Evolutionary conservation across 129 eudicot genomes (phyloP).

Genomic region (Lonicera japonica): DNA sequence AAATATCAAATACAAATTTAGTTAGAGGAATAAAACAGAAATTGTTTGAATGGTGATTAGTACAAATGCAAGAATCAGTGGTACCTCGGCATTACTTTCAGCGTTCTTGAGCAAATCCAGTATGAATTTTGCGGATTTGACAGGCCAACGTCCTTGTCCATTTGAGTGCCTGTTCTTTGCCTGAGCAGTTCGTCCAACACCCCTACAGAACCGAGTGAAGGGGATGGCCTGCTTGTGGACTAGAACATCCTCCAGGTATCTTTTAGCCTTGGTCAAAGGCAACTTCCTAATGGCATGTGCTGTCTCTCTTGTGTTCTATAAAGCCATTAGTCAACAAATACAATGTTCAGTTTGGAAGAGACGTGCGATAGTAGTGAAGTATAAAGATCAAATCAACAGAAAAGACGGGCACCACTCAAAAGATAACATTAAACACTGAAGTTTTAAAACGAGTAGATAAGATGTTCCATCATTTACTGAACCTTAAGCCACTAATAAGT

Average conservation of each 20-base stretch:
- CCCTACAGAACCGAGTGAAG: constrained; percentile 61
- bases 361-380: too few species aligned
- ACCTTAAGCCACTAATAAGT: background rate
- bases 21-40: background rate
- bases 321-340: background rate
- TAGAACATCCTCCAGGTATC: constrained; percentile 62
- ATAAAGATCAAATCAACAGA: too few species aligned
- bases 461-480: background rate
- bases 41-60: background rate
- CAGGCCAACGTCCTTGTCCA: constrained; percentile 75
- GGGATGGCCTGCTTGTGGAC: constrained; percentile 67
- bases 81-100: constrained; percentile 69
- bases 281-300: constrained; percentile 52
- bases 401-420: background rate
- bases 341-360: background rate
- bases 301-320: constrained; percentile 61
- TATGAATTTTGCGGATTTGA: constrained; percentile 52
- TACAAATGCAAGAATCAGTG: background rate
- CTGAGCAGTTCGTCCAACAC: constrained; percentile 72
- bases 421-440: background rate
- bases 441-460: too few species aligned
- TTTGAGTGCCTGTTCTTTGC: constrained; percentile 56
- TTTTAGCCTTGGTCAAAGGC: constrained; percentile 44
- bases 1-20: too few species aligned
- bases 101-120: constrained; percentile 57